Percentiles rank a stretch among this genome's conserved stretches.
Evolutionary conservation across 2,329 filamentous ascomycete genomes (phyloP).

Genomic region (Biscogniauxia marginata): DNA sequence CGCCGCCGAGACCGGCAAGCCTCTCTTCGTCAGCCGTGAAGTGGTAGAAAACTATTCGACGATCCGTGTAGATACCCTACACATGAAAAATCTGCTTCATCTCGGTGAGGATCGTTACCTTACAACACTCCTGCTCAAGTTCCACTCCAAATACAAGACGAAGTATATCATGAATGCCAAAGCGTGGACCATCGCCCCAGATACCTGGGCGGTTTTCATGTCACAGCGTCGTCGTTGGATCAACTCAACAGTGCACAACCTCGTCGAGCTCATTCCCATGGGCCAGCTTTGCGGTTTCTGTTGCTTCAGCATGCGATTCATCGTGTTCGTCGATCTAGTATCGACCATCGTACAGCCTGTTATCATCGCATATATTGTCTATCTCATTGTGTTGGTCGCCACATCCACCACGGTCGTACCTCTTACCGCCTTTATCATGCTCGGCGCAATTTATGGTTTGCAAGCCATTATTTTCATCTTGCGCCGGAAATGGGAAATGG

Average conservation of each 20-base stretch:
- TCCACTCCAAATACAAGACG: slow-evolving; percentile 93
- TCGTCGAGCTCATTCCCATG: slow-evolving; percentile 91
- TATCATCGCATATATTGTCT: slow-evolving; percentile 83
- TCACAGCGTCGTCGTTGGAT: slow-evolving; percentile 99
- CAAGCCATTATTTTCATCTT: slow-evolving; percentile 97
- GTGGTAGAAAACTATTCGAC: slow-evolving; percentile 85
- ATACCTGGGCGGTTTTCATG: slow-evolving; percentile 90
- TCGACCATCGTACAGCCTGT: slow-evolving; percentile 92
- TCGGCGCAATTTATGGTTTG: slow-evolving; percentile 94
- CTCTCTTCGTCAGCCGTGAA: slow-evolving; percentile 91
- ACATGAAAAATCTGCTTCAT: slow-evolving; percentile 98
- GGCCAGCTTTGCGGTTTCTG: slow-evolving; percentile 97
- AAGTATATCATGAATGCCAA: slow-evolving; percentile 93
- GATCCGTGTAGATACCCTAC: slow-evolving; percentile 94
- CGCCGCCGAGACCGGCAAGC: slow-evolving; percentile 90
- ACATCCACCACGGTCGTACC: slow-evolving; percentile 66
- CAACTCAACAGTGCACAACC: slow-evolving; percentile 97
- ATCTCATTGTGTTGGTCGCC: slow-evolving; percentile 76
- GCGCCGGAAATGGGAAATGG: slow-evolving; percentile 98
- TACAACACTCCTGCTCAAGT: slow-evolving; percentile 90
- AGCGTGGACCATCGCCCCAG: slow-evolving; percentile 95
- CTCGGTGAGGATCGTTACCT: slow-evolving; percentile 97
- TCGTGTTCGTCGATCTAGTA: slow-evolving; percentile 91
- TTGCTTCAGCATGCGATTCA: slow-evolving; percentile 99
- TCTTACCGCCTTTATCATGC: slow-evolving; percentile 81